phyloP scores from a whole-genome alignment of 2,329 filamentous ascomycete genomes.

The Fusarium bactridioides region DNA sequence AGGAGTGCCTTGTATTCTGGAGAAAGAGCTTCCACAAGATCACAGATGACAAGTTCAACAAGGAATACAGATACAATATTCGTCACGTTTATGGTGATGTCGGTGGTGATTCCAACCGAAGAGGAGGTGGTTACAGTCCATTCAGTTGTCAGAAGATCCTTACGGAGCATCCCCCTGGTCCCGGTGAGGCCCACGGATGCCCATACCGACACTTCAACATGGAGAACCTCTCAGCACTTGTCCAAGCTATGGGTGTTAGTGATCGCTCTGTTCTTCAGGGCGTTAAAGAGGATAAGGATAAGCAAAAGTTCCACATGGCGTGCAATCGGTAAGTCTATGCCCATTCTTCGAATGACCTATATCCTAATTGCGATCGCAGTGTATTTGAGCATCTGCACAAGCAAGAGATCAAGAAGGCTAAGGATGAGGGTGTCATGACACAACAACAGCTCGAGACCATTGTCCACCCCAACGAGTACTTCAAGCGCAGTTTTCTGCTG shows the following conservation, averaged over 20 bases:
- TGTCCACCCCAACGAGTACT: constrained; percentile 97
- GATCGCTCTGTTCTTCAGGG: constrained; percentile 81
- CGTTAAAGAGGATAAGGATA: constrained; percentile 88
- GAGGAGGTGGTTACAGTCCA: constrained; percentile 86
- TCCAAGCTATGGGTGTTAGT: constrained; percentile 80
- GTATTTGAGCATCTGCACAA: constrained; percentile 93
- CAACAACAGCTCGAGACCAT: constrained; percentile 89
- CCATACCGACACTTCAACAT: constrained; percentile 91
- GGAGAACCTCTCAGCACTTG: constrained; percentile 81
- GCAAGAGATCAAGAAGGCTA: constrained; percentile 76
- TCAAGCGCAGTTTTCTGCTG: constrained; percentile 90
- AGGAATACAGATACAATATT: constrained; percentile 96
- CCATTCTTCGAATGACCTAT: neutral
- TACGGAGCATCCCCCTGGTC: constrained; percentile 84
- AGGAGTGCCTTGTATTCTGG: constrained; percentile 94
- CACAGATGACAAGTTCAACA: constrained; percentile 94
- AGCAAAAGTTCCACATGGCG: constrained; percentile 90
- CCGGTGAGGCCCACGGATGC: constrained; percentile 93
- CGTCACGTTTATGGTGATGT: constrained; percentile 96
- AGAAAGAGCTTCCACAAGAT: constrained; percentile 83
- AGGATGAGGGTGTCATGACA: constrained; percentile 76
- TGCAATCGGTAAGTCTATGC: constrained; percentile 76
- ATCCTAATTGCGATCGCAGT: constrained; percentile 47
- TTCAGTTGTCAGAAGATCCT: constrained; percentile 96
- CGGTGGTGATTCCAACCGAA: constrained; percentile 87